Evolutionary conservation across 495 filamentous ascomycete genomes (phyloP).

Genomic region (Trichocladium antarcticum): DNA sequence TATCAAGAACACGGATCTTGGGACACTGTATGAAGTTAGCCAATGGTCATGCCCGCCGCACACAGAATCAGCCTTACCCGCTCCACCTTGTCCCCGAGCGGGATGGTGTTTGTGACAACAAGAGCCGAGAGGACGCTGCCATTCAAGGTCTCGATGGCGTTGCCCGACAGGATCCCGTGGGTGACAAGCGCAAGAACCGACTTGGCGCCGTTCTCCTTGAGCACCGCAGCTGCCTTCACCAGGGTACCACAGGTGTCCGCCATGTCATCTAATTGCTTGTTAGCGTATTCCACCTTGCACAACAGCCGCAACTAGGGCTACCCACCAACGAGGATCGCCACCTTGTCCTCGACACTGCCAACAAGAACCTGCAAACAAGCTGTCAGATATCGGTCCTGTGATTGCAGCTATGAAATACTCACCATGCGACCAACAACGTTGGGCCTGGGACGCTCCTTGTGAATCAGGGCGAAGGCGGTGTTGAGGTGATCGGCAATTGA

Average conservation of each 20-base stretch:
- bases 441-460: constrained; percentile 91
- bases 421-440: constrained; percentile 97
- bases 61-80: constrained; percentile 15
- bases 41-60: background rate
- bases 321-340: constrained; percentile 41
- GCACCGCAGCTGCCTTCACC: constrained; percentile 81
- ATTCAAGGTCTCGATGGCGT: constrained; percentile 84
- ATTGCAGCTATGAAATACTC: constrained; percentile 49
- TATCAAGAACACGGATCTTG: constrained; percentile 82
- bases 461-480: constrained; percentile 92
- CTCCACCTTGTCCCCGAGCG: constrained; percentile 61
- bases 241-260: constrained; percentile 91
- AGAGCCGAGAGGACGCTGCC: constrained; percentile 63
- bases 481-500: constrained; percentile 91
- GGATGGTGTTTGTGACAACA: constrained; percentile 97
- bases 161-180: constrained; percentile 86
- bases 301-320: background rate
- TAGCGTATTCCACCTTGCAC: background rate
- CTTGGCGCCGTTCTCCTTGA: constrained; percentile 78
- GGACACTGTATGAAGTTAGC: constrained; percentile 40
- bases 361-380: constrained; percentile 55
- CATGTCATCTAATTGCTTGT: constrained; percentile 48
- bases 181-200: constrained; percentile 92
- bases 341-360: constrained; percentile 55
- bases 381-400: constrained; percentile 30